Base-by-base conservation (phyloP, 176 grass and related monocot genomes). In the Rhynchospora breviuscula region DNA sequence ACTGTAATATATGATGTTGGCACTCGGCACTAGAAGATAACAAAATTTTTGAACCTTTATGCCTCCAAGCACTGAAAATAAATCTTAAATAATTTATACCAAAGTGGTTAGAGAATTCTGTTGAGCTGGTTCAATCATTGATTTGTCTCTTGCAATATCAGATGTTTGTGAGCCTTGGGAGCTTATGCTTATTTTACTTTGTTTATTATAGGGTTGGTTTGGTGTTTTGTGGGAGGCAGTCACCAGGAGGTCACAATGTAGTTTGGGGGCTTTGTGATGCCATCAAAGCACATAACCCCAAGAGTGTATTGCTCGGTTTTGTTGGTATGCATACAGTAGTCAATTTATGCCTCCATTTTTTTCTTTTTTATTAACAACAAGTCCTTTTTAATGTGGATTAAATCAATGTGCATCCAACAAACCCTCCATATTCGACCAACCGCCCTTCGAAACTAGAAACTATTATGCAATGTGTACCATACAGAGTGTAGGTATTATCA, bases 171-270 rank as follows among this genome's bases (percentile, higher is more conserved):
- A 54, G 47, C 11, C 4, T 26, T 75, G 10, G 71, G 19, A 75
- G 46, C 12, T 26, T 76, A 11, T 53, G 1, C 49, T 76, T 53
- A 54, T 14, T 19, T 56, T 76, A 14, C 10, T 7, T 75, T 52
- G 60, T 67, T 79, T 67, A 78, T 78, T 84, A 66, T 85, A 99
- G 93, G 85, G 96, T 99, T 85, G 96, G 93, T 78, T 75, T 95
- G 85, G 96, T 99, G 48, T 99, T 95, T 86, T 99, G 91, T 79
- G 96, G 96, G 43, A 95, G 96, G 68, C 96, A 99, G 63, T 99
- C 96, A 23, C 96, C 96, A 26, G 96, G 96, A 84, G 96, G 96
- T 21, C 96, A 99, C 80, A 99, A 99, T 89, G 91, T 99, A 12
- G 78, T 99, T 75, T 99, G 96, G 96, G 96, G 96, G 40, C 89